These are phyloP conservation scores for Cryptosporidium viatorum DNA, from an alignment of 169 alveolate genomes.

Conservation along the genomic window DNA sequence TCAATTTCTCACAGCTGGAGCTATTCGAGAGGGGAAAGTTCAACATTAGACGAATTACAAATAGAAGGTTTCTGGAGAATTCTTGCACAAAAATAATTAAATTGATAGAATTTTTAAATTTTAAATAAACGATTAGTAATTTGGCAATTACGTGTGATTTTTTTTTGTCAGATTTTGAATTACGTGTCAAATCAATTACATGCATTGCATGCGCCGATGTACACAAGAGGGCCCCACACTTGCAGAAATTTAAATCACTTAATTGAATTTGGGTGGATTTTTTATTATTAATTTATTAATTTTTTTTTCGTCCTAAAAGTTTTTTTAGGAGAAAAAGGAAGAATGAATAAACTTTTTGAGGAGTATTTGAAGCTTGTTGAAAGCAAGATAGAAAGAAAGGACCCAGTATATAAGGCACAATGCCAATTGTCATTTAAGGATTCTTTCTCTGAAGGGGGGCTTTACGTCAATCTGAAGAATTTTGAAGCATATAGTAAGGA, in stretches of 20 bases:
- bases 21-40: not conserved
- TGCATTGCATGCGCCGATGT: constrained; percentile 29
- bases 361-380: constrained; percentile 16
- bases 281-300: not conserved
- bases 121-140: not conserved
- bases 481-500: constrained; percentile 79
- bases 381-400: constrained; percentile 5
- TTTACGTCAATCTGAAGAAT: constrained; percentile 81
- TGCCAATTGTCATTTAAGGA: constrained; percentile 58
- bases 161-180: not conserved
- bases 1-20: not conserved
- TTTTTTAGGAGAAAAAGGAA: not conserved
- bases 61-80: not conserved
- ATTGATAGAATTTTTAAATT: not conserved
- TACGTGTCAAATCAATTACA: constrained; percentile 6
- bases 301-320: not conserved
- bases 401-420: constrained; percentile 19
- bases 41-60: not conserved
- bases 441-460: constrained; percentile 76
- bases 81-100: not conserved
- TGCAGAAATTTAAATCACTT: not conserved
- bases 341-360: constrained; percentile 4
- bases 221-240: constrained; percentile 14
- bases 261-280: constrained; percentile 8
- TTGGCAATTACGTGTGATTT: not conserved